Conservation (phyloP, 2,329 filamentous ascomycete genomes). For the Didymosphaeria variabile region DNA sequence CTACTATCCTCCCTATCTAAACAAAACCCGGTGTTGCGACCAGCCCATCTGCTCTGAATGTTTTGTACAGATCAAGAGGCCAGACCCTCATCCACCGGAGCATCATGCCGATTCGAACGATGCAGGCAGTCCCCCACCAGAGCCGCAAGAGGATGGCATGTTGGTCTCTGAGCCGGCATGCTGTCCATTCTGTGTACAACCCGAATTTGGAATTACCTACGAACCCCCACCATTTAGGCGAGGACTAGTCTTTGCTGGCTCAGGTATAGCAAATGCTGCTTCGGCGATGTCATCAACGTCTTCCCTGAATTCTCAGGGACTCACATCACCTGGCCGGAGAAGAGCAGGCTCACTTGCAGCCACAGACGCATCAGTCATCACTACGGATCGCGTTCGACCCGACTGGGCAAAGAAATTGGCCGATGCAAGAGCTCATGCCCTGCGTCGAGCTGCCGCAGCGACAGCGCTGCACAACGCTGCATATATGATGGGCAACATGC, state of each 20-base stretch:
- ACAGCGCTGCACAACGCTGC: constrained; percentile 95
- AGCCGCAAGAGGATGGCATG: constrained; percentile 64
- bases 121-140: constrained; percentile 49
- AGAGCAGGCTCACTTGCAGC: constrained; percentile 79
- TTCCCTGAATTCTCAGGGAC: constrained; percentile 71
- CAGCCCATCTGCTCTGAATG: constrained; percentile 98
- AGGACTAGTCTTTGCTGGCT: constrained; percentile 75
- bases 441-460: constrained; percentile 87
- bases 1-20: constrained; percentile 93
- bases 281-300: constrained; percentile 89
- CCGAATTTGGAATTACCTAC: constrained; percentile 97
- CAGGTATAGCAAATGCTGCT: constrained; percentile 62
- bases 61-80: constrained; percentile 97
- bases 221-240: constrained; percentile 87
- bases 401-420: constrained; percentile 94
- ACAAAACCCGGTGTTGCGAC: constrained; percentile 93
- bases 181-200: constrained; percentile 94
- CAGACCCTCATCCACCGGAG: constrained; percentile 89
- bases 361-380: constrained; percentile 84
- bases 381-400: constrained; percentile 89
- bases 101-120: constrained; percentile 63
- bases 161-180: constrained; percentile 90
- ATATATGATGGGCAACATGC: constrained; percentile 78
- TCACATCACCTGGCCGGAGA: constrained; percentile 58
- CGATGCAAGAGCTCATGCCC: constrained; percentile 82